phyloP scores from a whole-genome alignment of 225 moss, liverwort and hornwort genomes.

The Rhytidiadelphus loreus region DNA sequence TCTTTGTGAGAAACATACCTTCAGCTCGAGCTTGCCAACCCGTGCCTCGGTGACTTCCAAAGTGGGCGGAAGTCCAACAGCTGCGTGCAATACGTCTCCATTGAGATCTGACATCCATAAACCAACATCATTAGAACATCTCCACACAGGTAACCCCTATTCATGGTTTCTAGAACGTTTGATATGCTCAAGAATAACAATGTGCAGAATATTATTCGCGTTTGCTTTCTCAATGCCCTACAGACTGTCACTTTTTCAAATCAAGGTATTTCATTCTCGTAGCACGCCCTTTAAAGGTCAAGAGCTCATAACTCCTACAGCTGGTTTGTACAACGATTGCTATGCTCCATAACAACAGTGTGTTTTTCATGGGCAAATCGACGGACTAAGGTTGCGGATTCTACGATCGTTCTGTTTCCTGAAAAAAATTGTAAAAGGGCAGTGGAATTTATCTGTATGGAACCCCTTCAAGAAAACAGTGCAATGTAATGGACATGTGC shows the following conservation, averaged over 20 bases:
- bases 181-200: neutral
- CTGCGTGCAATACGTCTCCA: constrained; percentile 94
- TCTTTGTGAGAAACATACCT: constrained; percentile 24
- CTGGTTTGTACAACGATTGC: neutral
- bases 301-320: neutral
- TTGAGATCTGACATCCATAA: constrained; percentile 67
- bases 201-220: neutral
- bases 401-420: neutral
- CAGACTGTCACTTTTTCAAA: neutral
- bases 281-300: neutral
- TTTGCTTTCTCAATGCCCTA: neutral
- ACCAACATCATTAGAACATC: neutral
- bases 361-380: neutral
- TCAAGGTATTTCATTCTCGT: neutral
- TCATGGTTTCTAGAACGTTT: neutral
- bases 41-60: constrained; percentile 91
- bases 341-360: neutral
- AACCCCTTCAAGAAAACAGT: neutral
- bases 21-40: constrained; percentile 85
- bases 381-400: neutral
- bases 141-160: neutral
- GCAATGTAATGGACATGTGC: neutral
- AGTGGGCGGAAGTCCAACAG: constrained; percentile 85
- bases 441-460: neutral
- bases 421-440: neutral